Evolutionary conservation across 1,139 yeast species (phyloP).

Genomic region (Blastobotrys arbuscula): DNA sequence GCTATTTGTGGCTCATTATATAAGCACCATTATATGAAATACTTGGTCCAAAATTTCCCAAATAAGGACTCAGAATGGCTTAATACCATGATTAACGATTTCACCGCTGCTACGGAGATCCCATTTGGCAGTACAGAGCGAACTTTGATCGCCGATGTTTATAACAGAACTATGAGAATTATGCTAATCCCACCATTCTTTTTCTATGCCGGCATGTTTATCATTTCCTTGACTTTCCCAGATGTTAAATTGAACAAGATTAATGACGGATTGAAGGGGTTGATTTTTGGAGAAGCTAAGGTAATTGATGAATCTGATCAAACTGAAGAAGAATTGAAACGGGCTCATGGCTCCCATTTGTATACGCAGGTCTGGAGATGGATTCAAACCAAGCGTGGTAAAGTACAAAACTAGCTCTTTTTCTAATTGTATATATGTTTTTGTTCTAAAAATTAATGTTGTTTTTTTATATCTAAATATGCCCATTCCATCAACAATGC

Average conservation of each 20-base stretch:
- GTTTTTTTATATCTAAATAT: too few relatives aligned
- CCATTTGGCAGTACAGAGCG: constrained; percentile 14
- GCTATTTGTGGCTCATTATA: constrained; percentile 18
- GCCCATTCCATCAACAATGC: too few relatives aligned
- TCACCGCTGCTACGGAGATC: constrained; percentile 12
- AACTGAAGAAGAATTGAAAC: constrained; percentile 1
- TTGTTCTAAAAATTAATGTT: too few relatives aligned
- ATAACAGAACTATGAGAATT: constrained; percentile 13
- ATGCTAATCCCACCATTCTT: constrained; percentile 16
- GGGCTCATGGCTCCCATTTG: background rate
- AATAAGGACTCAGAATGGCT: constrained; percentile 10
- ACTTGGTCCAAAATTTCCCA: constrained; percentile 12
- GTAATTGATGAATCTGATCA: background rate
- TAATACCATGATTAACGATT: constrained; percentile 13
- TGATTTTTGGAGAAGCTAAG: constrained; percentile 6
- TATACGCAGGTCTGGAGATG: background rate
- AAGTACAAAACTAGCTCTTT: too few relatives aligned
- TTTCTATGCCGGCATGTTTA: constrained; percentile 13
- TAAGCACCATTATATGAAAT: constrained; percentile 14
- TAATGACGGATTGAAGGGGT: constrained; percentile 8
- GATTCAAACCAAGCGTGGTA: background rate
- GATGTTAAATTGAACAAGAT: constrained; percentile 11
- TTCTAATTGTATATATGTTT: too few relatives aligned
- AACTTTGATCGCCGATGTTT: constrained; percentile 11
- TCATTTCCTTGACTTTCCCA: constrained; percentile 10